Percentiles rank a stretch among this genome's conserved stretches.
Conservation (phyloP, 352 stramenopile species). For the Pythium myriotylum region DNA sequence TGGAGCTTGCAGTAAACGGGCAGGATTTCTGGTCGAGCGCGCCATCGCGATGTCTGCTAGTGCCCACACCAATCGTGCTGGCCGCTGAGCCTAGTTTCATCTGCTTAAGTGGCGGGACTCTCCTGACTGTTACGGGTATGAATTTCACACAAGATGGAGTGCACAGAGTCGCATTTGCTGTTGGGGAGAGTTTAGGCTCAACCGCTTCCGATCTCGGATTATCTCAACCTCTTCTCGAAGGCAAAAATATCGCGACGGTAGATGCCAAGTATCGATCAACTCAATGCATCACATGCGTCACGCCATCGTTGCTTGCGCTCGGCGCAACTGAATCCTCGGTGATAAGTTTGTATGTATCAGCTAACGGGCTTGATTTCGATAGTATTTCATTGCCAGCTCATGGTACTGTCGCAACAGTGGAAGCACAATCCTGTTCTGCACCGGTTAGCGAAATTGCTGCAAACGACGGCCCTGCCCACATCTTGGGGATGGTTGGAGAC, state of each 20-base stretch:
- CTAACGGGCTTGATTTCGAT: slow-evolving; percentile 50
- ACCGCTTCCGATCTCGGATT: no score
- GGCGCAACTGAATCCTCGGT: slow-evolving; percentile 19
- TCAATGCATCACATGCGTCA: slow-evolving; percentile 33
- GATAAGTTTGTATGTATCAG: slow-evolving; percentile 30
- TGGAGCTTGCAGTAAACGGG: slow-evolving; percentile 43
- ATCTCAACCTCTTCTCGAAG: slow-evolving; percentile 1
- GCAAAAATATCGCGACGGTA: slow-evolving; percentile 28
- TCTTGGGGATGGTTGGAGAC: neutral
- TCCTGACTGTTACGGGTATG: slow-evolving; percentile 34
- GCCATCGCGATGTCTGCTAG: slow-evolving; percentile 23
- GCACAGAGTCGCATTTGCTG: slow-evolving; percentile 36
- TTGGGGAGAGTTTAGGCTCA: neutral
- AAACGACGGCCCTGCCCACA: neutral
- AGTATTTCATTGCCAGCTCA: slow-evolving; percentile 33
- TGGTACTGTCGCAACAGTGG: neutral
- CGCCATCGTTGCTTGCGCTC: slow-evolving; percentile 26
- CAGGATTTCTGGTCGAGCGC: slow-evolving; percentile 43
- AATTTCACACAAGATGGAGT: slow-evolving; percentile 41
- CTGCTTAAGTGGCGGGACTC: slow-evolving; percentile 31
- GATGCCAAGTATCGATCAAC: slow-evolving; percentile 35
- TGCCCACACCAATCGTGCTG: slow-evolving; percentile 28
- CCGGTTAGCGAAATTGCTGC: no score
- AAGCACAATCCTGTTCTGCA: no score
- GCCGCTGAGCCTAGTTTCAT: slow-evolving; percentile 26